These are phyloP conservation scores for Eucalyptus curtisii DNA, from an alignment of 345 rosid genomes.

Conservation along the genomic window DNA sequence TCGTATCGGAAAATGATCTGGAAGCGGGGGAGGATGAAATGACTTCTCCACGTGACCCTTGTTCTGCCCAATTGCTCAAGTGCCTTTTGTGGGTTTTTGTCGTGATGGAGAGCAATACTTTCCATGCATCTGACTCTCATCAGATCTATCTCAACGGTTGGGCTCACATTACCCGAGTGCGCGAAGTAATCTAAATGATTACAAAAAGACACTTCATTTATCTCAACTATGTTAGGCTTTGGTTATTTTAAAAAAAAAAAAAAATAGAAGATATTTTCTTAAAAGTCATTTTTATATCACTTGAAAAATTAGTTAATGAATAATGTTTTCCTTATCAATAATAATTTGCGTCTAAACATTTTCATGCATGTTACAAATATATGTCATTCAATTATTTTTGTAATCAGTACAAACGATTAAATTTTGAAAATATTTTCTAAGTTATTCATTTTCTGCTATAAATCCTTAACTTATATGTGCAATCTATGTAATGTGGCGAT, in stretches of 20 bases:
- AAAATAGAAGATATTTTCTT: too few species aligned
- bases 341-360: neutral
- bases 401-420: too few species aligned
- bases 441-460: too few species aligned
- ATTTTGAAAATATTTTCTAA: too few species aligned
- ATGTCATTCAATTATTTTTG: too few species aligned
- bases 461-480: neutral
- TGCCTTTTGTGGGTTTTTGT: rapidly evolving
- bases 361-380: neutral
- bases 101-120: neutral
- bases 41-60: neutral
- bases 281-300: neutral
- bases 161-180: neutral
- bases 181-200: neutral
- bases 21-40: neutral
- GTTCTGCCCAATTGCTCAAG: neutral
- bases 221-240: neutral
- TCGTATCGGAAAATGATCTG: neutral
- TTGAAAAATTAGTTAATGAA: too few species aligned
- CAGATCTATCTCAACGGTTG: neutral
- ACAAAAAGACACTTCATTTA: neutral
- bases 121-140: neutral
- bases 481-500: neutral
- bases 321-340: too few species aligned
- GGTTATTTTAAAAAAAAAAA: rapidly evolving